phyloP scores from a whole-genome alignment of 139 green algal species.

The Spirogloea muscicola region DNA sequence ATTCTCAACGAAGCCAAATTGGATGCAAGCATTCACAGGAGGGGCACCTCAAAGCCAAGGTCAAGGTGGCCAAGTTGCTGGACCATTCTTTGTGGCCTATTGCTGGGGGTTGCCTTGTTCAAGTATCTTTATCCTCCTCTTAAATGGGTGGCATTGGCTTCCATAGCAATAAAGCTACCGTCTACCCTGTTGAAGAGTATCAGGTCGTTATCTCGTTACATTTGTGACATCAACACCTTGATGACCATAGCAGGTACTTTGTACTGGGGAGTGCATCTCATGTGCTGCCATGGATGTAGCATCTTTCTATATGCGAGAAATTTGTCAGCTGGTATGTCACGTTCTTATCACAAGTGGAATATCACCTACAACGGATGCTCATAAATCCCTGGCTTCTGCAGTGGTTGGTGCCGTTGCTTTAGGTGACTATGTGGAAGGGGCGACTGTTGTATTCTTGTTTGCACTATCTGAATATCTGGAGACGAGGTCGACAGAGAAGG shows the following conservation, averaged over 20 bases:
- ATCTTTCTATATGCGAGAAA: neutral
- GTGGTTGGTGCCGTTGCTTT: constrained; percentile 50
- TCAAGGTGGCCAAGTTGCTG: constrained; percentile 35
- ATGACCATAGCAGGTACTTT: constrained; percentile 46
- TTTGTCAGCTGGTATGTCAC: neutral
- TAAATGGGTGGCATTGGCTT: constrained; percentile 56
- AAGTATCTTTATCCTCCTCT: constrained; percentile 53
- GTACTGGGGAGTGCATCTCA: neutral
- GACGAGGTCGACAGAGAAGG: constrained; percentile 30
- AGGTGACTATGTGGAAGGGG: constrained; percentile 60
- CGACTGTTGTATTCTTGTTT: constrained; percentile 65
- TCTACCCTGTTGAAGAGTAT: constrained; percentile 51
- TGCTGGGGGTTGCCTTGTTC: constrained; percentile 59
- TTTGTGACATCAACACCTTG: constrained; percentile 65
- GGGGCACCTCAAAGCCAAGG: neutral
- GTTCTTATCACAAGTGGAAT: neutral
- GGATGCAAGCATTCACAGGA: constrained; percentile 53
- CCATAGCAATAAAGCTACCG: constrained; percentile 50
- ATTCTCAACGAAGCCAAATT: constrained; percentile 64
- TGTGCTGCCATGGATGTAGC: neutral
- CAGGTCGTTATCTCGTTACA: constrained; percentile 37
- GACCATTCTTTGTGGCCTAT: constrained; percentile 43
- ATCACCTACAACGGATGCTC: neutral
- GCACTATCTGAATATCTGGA: constrained; percentile 62
- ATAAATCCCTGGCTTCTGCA: constrained; percentile 10